Evolutionary conservation across 768 basidiomycete species (phyloP).

Genomic region (Leccinum broughii): DNA sequence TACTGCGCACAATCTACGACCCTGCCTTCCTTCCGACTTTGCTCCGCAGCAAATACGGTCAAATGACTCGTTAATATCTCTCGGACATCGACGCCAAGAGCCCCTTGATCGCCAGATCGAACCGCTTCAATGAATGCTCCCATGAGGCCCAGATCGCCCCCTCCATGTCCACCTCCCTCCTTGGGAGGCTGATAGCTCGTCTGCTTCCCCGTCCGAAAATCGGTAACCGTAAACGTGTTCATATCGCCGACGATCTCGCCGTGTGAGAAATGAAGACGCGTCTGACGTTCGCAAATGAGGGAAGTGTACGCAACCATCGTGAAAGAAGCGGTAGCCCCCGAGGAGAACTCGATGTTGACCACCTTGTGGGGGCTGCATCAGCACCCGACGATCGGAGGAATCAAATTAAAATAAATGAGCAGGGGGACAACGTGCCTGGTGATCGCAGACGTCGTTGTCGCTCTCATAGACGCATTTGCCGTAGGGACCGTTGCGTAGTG

Average conservation of each 20-base stretch:
- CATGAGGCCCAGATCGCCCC: not conserved
- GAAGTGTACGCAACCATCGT: slow-evolving; percentile 88
- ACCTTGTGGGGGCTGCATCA: slow-evolving; percentile 42
- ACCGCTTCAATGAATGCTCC: not conserved
- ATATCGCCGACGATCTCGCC: slow-evolving; percentile 92
- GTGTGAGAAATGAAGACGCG: slow-evolving; percentile 80
- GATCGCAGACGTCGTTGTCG: slow-evolving; percentile 85
- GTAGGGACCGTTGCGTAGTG: slow-evolving; percentile 69
- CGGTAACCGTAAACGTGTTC: slow-evolving; percentile 68
- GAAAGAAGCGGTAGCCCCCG: slow-evolving; percentile 79
- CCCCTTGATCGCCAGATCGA: not conserved
- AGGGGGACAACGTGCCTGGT: slow-evolving; percentile 49
- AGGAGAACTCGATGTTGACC: slow-evolving; percentile 84
- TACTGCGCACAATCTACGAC: slow-evolving; percentile 73
- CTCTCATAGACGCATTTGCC: slow-evolving; percentile 85
- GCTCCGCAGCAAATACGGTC: not conserved
- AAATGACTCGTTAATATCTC: not conserved
- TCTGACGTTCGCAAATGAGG: slow-evolving; percentile 80
- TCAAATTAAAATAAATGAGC: not conserved
- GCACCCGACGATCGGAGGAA: not conserved
- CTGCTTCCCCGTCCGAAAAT: slow-evolving; percentile 60
- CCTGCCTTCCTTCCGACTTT: slow-evolving; percentile 58
- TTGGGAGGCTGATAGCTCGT: slow-evolving; percentile 48
- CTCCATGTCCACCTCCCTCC: slow-evolving; percentile 29
- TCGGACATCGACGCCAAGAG: not conserved